Conservation (phyloP, 805 yeast species). For the Sporopachydermia lactativora region DNA sequence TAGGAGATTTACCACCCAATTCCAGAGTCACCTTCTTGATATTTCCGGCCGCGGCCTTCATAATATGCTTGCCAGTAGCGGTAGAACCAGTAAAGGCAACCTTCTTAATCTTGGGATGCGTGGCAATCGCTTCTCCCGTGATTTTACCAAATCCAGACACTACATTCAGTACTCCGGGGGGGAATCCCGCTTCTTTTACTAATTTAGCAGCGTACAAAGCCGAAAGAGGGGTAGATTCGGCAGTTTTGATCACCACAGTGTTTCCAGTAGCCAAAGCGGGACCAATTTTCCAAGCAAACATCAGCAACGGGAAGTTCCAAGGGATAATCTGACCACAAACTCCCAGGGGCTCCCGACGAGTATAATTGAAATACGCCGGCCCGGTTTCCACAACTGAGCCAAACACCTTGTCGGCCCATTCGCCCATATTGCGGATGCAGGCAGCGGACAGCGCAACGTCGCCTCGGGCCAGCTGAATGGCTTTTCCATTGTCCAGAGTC, state of each 20-base stretch:
- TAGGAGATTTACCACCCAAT: slow-evolving; percentile 94
- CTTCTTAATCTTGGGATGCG: slow-evolving; percentile 74
- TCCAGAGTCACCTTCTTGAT: slow-evolving; percentile 88
- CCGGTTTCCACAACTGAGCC: slow-evolving; percentile 73
- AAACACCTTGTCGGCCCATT: slow-evolving; percentile 78
- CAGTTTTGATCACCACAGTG: slow-evolving; percentile 76
- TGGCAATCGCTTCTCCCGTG: slow-evolving; percentile 69
- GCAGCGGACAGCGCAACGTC: slow-evolving; percentile 53
- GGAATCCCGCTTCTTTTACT: slow-evolving; percentile 73
- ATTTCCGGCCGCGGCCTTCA: slow-evolving; percentile 63
- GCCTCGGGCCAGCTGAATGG: slow-evolving; percentile 56
- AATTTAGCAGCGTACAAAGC: slow-evolving; percentile 63
- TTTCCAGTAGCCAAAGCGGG: slow-evolving; percentile 90
- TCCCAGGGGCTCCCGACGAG: slow-evolving; percentile 83
- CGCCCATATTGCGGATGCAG: slow-evolving; percentile 75
- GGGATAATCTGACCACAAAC: slow-evolving; percentile 95
- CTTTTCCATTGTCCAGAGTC: slow-evolving; percentile 65
- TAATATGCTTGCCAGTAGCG: slow-evolving; percentile 72
- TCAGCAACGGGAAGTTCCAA: slow-evolving; percentile 92
- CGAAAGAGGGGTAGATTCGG: slow-evolving; percentile 85
- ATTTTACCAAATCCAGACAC: slow-evolving; percentile 77
- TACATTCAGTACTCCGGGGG: slow-evolving; percentile 82
- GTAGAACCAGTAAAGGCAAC: slow-evolving; percentile 95
- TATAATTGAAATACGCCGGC: slow-evolving; percentile 55
- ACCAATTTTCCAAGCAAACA: slow-evolving; percentile 91